phyloP scores from a whole-genome alignment of 2,329 filamentous ascomycete genomes.

The Penicillium italicum region DNA sequence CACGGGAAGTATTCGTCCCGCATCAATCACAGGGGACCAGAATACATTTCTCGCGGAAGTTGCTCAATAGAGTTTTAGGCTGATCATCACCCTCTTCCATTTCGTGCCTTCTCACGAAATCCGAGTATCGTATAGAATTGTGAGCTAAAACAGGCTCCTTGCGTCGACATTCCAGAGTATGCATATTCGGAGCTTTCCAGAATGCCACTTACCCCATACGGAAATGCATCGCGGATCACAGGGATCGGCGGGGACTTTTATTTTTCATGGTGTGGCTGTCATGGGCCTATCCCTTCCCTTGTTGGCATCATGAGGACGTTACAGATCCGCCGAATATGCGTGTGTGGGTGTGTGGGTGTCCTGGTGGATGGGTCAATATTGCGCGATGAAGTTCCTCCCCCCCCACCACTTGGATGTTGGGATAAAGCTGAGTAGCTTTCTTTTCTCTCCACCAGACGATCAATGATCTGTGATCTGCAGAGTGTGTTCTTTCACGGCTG shows the following conservation, averaged over 20 bases:
- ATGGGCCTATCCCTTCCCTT: neutral
- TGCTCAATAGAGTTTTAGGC: neutral
- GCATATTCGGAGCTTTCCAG: conserved; percentile 12
- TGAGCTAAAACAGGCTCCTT: neutral
- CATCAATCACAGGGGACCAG: neutral
- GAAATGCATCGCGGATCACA: conserved; percentile 2
- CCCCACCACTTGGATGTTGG: neutral
- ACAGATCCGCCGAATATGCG: neutral
- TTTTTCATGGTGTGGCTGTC: neutral
- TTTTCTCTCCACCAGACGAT: neutral
- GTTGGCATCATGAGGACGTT: neutral
- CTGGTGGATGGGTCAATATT: neutral
- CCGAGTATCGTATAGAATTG: neutral
- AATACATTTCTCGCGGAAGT: neutral
- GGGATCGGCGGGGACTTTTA: neutral
- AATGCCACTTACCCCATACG: conserved; percentile 9
- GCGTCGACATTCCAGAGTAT: conserved; percentile 3
- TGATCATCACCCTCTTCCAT: neutral
- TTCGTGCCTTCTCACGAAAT: neutral
- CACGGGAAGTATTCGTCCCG: neutral
- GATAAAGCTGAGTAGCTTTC: neutral
- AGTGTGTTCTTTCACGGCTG: neutral
- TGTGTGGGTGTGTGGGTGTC: neutral
- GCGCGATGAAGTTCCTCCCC: neutral
- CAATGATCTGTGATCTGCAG: neutral